phyloP scores from a whole-genome alignment of 2,329 filamentous ascomycete species.

The Exophiala viscosa region DNA sequence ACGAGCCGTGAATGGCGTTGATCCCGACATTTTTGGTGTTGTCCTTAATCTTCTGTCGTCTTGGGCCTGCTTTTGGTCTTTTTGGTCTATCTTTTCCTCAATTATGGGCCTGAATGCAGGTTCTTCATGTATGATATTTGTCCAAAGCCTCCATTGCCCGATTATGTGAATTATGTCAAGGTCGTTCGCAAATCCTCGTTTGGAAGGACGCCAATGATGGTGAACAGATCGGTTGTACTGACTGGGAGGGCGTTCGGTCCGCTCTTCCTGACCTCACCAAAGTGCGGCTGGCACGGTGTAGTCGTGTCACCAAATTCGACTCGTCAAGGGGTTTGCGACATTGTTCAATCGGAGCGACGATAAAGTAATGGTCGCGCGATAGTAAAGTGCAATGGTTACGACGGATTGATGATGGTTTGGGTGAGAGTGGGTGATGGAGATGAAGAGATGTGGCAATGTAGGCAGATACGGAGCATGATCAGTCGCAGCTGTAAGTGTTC shows the following conservation, averaged over 20 bases:
- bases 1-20: constrained; percentile 42
- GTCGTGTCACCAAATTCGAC: constrained; percentile 21
- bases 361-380: constrained; percentile 16
- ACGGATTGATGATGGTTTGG: constrained; percentile 18
- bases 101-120: constrained; percentile 3
- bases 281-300: constrained; percentile 10
- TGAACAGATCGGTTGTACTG: constrained; percentile 1
- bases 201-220: neutral
- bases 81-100: neutral
- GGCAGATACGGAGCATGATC: constrained; percentile 21
- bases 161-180: constrained; percentile 1
- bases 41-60: constrained; percentile 1
- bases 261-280: constrained; percentile 1
- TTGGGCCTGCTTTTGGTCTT: neutral
- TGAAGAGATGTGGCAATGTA: constrained; percentile 18
- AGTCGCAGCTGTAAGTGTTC: constrained; percentile 23
- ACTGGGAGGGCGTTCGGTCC: neutral
- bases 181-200: neutral
- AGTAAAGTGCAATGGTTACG: constrained; percentile 11
- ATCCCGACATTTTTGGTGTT: constrained; percentile 24
- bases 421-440: constrained; percentile 14
- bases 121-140: constrained; percentile 16
- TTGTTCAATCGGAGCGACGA: constrained; percentile 12
- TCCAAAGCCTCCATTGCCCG: constrained; percentile 19
- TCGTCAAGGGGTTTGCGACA: constrained; percentile 21